Base-by-base conservation (phyloP, 805 yeast species). In the Yarrowia sp. region DNA sequence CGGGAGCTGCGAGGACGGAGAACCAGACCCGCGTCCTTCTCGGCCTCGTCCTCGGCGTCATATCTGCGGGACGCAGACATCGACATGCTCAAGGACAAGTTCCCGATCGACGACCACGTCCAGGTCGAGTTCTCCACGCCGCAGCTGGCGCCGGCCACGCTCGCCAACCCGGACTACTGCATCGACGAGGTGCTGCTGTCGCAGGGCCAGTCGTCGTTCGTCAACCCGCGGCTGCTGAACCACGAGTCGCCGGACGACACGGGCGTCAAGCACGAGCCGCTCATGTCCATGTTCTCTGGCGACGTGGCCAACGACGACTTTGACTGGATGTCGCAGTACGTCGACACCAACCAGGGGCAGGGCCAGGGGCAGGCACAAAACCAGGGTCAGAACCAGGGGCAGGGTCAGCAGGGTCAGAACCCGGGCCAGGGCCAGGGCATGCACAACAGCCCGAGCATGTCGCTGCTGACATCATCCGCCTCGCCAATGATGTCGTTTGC, bases 81-180 rank as follows among this genome's bases (percentile, higher is more conserved):
- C 2, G 74, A 66, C 17, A 67, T 65, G 51, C 41, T 65, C 65
- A 36, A 67, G 63, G 54, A 66, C 33, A 64, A 66, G 44, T 62
- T 56, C 61, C 67, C 68, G 64, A 67, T 67, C 19, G 46, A 67
- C 14, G 77, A 82, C 0, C 92, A 92, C 1, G 82, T 81, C 48
- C 91, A 88, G 70, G 92, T 88, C 26, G 89, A 87, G 1, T 90
- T 89, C 72, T 84, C 96, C 0, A 88, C 96, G 0, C 97, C 96
- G 2, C 96, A 90, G 73, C 71, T 85, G 49, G 71, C 79, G 12
- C 86, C 88, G 1, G 76, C 77, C 19, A 83, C 78, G 1, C 66
- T 78, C 17, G 81, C 78, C 30, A 41, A 63, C 30, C 58, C 49
- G 14, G 30, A 52, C n/a, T 56, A 46, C 22, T 61, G 56, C 26